Evolutionary conservation across 306 rosid genomes (phyloP).

Genomic region (Cyclanthera cordifolia): DNA sequence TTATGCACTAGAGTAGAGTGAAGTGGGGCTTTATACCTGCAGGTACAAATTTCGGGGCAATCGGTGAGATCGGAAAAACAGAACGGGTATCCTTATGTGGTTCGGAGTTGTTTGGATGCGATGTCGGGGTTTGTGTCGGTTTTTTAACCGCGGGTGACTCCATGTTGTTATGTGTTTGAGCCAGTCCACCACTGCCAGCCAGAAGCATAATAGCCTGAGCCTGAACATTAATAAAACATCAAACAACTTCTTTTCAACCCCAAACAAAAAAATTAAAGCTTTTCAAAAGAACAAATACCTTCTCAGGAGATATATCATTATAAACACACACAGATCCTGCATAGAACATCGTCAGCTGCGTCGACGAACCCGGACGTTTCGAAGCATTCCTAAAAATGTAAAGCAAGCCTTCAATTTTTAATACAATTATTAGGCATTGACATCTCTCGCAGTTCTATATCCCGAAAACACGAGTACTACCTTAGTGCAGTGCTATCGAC

Average conservation of each 20-base stretch:
- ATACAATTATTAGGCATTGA: background rate
- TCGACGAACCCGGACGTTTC: constrained; percentile 32
- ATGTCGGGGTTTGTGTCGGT: constrained; percentile 27
- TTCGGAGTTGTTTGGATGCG: constrained; percentile 31
- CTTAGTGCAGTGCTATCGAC: constrained; percentile 73
- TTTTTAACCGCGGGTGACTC: constrained; percentile 27
- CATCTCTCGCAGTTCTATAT: background rate
- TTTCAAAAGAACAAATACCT: constrained; percentile 28
- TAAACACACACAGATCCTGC: constrained; percentile 71
- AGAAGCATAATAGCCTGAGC: constrained; percentile 76
- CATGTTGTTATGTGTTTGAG: constrained; percentile 20
- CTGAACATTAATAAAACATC: constrained; percentile 22
- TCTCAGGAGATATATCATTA: constrained; percentile 68
- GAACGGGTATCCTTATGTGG: constrained; percentile 31
- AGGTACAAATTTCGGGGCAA: constrained; percentile 28
- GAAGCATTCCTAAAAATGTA: constrained; percentile 32
- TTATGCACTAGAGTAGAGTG: background rate
- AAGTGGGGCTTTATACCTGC: constrained; percentile 35
- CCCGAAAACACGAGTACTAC: constrained; percentile 38
- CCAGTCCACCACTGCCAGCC: constrained; percentile 57
- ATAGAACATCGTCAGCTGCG: constrained; percentile 82
- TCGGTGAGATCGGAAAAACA: constrained; percentile 15
- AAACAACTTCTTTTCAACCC: background rate
- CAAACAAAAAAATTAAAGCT: background rate
- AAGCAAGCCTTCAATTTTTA: background rate